A percentile compares a stretch with the other conserved stretches of the same genome.
These are phyloP conservation scores for Xanthoconium separans DNA, from an alignment of 1,284 basidiomycete genomes.

Conservation along the genomic window DNA sequence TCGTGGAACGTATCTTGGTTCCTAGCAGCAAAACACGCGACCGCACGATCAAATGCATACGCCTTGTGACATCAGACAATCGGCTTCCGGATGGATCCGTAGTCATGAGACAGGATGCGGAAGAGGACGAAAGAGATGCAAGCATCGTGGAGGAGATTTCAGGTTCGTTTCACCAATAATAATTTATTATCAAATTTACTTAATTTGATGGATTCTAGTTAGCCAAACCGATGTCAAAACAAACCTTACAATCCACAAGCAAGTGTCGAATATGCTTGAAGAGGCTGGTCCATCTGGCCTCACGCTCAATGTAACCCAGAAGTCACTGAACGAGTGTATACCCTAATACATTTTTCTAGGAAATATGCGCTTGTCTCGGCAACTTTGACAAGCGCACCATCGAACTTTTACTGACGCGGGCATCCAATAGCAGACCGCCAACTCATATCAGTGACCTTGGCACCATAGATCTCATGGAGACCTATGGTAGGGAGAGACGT, in stretches of 20 bases:
- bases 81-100: constrained; percentile 35
- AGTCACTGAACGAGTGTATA: constrained; percentile 4
- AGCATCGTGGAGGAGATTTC: constrained; percentile 19
- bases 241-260: constrained; percentile 69
- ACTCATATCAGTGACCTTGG: constrained; percentile 68
- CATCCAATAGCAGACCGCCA: constrained; percentile 62
- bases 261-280: constrained; percentile 69
- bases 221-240: constrained; percentile 44
- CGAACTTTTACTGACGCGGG: constrained; percentile 70
- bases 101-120: constrained; percentile 36
- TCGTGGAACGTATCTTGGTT: constrained; percentile 71
- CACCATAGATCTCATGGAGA: constrained; percentile 69
- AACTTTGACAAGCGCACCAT: constrained; percentile 77
- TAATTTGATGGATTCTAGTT: constrained; percentile 14
- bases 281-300: constrained; percentile 63
- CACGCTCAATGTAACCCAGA: constrained; percentile 59
- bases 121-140: constrained; percentile 42
- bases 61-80: constrained; percentile 45
- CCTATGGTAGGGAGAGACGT: constrained; percentile 74
- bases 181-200: not conserved
- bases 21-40: constrained; percentile 49
- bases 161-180: constrained; percentile 12
- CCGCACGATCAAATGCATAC: constrained; percentile 59
- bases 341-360: constrained; percentile 42
- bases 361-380: constrained; percentile 60